Evolutionary conservation across 164 flowering plant species (phyloP), one percentile per base, ranked within the genome.

Genomic region (Tetracentron sinense): DNA sequence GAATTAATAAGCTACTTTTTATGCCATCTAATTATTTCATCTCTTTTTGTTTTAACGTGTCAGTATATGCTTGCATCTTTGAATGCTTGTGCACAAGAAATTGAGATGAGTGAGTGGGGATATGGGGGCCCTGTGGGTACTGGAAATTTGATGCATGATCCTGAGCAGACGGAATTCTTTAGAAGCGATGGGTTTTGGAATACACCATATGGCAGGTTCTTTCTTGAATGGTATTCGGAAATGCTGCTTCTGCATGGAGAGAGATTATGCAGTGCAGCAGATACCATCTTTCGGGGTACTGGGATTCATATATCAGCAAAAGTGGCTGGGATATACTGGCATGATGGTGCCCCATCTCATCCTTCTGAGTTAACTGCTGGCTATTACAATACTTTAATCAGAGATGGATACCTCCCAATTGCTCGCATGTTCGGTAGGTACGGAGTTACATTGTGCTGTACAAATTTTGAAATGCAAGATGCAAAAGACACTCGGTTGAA

Each of bases 311-410:
- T 72, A 26, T 82, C 83, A 4, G 88, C 74, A 7, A 89, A 90
- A 69, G 69, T 90, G 17, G 81, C 83, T 19, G 82, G 74, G 17
- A 72, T 82, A 29, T 82, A 84, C 73, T 84, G 89, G 86, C 86
- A 81, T 28, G 84, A 83, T 42, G 54, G 62, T 16, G 78, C 84
- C 22, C 27, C 62, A 33, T 84, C 89, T 38, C 91, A 84, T 61
- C 77, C 91, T 15, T 72, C 89, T 12, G 96, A 87, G 73, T 38
- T 85, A 30, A 87, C 89, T 17, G 83, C 93, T 46, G 89, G 96
- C 15, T 85, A 84, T 49, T 84, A 84, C 70, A 86, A 86, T 54
- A 83, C 87, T 14, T 64, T 66, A 19, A 56, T 16, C 7, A 75
- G 87, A 62, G 88, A 90, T 74, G 92, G 94, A 19, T 86, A 79